Conservation (phyloP, 345 rosid genomes). For the Fremontodendron californicum region DNA sequence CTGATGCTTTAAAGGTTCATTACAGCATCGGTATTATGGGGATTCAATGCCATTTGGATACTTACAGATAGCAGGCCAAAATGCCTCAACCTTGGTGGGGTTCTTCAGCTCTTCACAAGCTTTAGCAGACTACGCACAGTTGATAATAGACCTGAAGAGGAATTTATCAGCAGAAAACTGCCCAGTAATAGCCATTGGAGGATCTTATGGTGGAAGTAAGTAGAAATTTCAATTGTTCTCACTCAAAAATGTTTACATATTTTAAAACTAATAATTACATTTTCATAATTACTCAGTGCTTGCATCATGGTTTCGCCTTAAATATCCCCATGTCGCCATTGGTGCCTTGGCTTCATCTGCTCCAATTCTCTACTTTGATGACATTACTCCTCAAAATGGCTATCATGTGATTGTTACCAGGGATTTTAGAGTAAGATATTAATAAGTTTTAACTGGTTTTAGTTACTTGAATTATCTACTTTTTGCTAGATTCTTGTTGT, state of each 20-base stretch:
- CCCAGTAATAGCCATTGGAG: conserved; percentile 35
- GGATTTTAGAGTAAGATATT: conserved; percentile 34
- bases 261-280: not conserved
- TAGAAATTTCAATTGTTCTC: not conserved
- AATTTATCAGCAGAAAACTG: conserved; percentile 15
- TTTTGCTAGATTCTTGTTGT: not conserved
- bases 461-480: not conserved
- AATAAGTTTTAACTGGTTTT: too few species aligned
- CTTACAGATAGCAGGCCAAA: conserved; percentile 10
- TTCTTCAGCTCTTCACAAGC: conserved; percentile 38
- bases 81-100: conserved; percentile 24
- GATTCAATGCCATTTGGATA: conserved; percentile 31
- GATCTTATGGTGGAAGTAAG: conserved; percentile 42
- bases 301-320: conserved; percentile 63
- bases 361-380: conserved; percentile 52
- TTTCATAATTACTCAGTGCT: conserved; percentile 35
- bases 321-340: conserved; percentile 53
- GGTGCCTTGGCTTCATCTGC: conserved; percentile 70
- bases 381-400: conserved; percentile 38
- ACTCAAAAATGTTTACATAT: not conserved
- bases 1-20: not conserved
- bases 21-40: conserved; percentile 40
- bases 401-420: conserved; percentile 44
- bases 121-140: conserved; percentile 34
- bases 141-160: conserved; percentile 24